Evolutionary conservation across 2,329 filamentous ascomycete species (phyloP).

Genomic region (Talaromyces sp.): DNA sequence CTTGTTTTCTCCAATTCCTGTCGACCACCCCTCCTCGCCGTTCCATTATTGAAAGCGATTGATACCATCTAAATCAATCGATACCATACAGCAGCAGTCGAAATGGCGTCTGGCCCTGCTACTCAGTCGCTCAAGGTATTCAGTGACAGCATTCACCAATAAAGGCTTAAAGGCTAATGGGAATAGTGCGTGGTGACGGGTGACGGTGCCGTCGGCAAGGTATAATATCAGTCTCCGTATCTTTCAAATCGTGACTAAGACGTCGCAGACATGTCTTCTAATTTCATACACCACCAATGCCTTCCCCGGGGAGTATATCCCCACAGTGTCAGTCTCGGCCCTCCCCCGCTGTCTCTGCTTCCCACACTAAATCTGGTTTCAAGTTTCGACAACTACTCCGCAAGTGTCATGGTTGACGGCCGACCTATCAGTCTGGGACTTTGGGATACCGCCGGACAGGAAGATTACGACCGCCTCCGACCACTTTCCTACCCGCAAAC

Average conservation of each 20-base stretch:
- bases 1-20: not conserved
- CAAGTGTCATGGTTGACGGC: conserved; percentile 97
- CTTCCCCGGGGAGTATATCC: conserved; percentile 99
- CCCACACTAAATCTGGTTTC: conserved; percentile 2
- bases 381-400: conserved; percentile 98
- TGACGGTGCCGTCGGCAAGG: conserved; percentile 98
- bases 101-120: conserved; percentile 72
- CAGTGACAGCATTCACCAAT: not conserved
- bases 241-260: not conserved
- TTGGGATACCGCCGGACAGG: conserved; percentile 98
- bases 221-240: conserved; percentile 41
- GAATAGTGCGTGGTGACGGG: conserved; percentile 92
- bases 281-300: conserved; percentile 99
- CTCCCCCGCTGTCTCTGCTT: not conserved
- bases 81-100: conserved; percentile 3
- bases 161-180: conserved; percentile 26
- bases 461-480: conserved; percentile 93
- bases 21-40: not conserved
- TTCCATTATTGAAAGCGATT: not conserved
- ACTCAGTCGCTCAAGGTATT: conserved; percentile 88
- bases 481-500: conserved; percentile 97
- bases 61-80: not conserved
- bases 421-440: conserved; percentile 94
- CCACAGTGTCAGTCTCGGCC: conserved; percentile 61
- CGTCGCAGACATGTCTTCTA: conserved; percentile 81